phyloP scores from a whole-genome alignment of 148 eudicot genomes.

The Rhododendron kiyosumense region DNA sequence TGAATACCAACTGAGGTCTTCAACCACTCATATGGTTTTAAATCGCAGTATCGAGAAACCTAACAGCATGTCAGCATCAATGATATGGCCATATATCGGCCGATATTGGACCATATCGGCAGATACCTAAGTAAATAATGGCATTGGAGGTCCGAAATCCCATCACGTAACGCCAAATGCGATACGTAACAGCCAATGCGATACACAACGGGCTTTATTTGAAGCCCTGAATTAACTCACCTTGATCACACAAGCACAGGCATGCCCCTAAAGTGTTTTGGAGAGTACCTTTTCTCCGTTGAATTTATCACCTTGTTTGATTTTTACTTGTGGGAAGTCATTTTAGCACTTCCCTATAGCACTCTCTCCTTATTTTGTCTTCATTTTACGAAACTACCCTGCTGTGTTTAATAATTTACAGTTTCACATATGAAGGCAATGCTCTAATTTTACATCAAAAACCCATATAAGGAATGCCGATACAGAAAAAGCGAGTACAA shows the following conservation, averaged over 20 bases:
- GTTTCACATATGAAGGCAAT: not conserved
- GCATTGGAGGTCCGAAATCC: too few species aligned
- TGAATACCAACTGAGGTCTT: not conserved
- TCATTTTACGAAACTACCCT: not conserved
- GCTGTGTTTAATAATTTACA: not conserved
- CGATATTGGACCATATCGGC: too few species aligned
- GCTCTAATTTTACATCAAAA: not conserved
- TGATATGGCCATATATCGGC: too few species aligned
- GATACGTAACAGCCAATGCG: too few species aligned
- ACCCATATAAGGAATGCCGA: not conserved
- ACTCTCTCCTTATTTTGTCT: not conserved
- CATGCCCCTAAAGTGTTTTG: not conserved
- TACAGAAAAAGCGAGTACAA: not conserved
- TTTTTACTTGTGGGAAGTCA: not conserved
- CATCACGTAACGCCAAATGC: too few species aligned
- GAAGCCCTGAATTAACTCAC: not conserved
- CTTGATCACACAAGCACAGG: not conserved
- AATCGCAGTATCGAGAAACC: too few species aligned
- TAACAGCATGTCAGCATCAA: too few species aligned
- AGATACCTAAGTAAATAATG: too few species aligned
- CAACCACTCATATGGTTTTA: not conserved
- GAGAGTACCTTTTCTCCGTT: not conserved
- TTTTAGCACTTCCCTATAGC: not conserved
- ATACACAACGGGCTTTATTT: too few species aligned
- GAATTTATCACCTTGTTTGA: not conserved